A percentile compares a stretch with the other conserved stretches of the same genome.
These are phyloP conservation scores for Aaosphaeria arxii DNA, from an alignment of 2,329 filamentous ascomycete species.

Conservation along the genomic window DNA sequence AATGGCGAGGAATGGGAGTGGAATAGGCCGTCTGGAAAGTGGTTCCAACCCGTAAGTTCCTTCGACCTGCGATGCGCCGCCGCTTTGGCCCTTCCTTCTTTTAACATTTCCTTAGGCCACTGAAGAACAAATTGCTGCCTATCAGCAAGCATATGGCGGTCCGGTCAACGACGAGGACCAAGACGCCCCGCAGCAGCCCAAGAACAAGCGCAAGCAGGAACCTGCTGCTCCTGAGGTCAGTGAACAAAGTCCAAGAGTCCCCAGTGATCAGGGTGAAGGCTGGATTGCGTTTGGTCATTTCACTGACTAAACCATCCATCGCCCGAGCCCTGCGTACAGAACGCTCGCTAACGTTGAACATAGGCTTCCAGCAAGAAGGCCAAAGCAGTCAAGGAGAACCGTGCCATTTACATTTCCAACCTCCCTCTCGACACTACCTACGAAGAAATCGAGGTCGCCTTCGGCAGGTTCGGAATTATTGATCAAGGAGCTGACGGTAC, in stretches of 20 bases:
- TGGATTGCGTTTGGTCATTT: too few relatives aligned
- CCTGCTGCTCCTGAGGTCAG: slow-evolving; percentile 16
- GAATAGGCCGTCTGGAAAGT: slow-evolving; percentile 67
- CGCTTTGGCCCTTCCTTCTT: background rate
- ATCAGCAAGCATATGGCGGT: slow-evolving; percentile 3
- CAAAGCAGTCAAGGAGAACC: slow-evolving; percentile 62
- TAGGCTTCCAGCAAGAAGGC: slow-evolving; percentile 22
- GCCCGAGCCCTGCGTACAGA: too few relatives aligned
- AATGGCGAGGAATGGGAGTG: slow-evolving; percentile 85
- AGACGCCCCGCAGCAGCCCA: background rate
- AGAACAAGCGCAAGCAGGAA: slow-evolving; percentile 24
- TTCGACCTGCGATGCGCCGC: background rate
- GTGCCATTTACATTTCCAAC: slow-evolving; percentile 87
- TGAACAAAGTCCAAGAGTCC: background rate
- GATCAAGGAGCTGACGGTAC: slow-evolving; percentile 88
- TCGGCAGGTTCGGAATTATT: slow-evolving; percentile 87
- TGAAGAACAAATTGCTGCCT: slow-evolving; percentile 11
- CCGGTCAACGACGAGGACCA: slow-evolving; percentile 1
- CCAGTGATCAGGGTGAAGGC: too few relatives aligned
- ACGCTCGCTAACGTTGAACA: slow-evolving; percentile 1
- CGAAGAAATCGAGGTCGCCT: slow-evolving; percentile 78
- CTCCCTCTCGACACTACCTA: slow-evolving; percentile 76
- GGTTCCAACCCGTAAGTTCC: slow-evolving; percentile 63
- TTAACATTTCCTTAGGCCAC: slow-evolving; percentile 3
- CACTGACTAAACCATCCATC: too few relatives aligned